phyloP scores from a whole-genome alignment of 352 stramenopile species.

The Achlya hypogyna region DNA sequence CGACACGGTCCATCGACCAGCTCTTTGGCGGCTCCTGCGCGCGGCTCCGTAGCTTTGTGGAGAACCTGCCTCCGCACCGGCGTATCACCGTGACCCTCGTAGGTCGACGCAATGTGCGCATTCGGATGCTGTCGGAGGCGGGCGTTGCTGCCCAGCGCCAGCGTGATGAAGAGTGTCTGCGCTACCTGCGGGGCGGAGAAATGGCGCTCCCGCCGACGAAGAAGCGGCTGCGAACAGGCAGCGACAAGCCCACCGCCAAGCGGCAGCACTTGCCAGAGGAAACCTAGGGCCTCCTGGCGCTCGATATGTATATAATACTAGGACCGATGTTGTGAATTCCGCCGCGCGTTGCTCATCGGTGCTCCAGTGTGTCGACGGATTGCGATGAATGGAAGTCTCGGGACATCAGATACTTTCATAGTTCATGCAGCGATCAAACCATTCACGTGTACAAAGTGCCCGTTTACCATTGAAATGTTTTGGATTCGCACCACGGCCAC shows the following conservation, averaged over 20 bases:
- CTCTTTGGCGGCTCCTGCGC: not conserved
- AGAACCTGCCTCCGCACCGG: not conserved
- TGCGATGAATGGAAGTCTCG: too few species aligned
- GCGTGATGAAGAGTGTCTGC: not conserved
- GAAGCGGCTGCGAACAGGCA: not conserved
- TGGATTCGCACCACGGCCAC: too few species aligned
- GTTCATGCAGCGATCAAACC: too few species aligned
- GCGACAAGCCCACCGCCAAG: not conserved
- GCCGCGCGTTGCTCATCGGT: too few species aligned
- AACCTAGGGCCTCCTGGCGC: not conserved
- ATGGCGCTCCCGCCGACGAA: not conserved
- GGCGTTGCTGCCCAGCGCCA: too few species aligned
- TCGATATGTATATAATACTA: not conserved
- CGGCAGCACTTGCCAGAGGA: not conserved
- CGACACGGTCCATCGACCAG: not conserved
- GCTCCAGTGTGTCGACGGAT: too few species aligned
- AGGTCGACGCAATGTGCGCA: not conserved
- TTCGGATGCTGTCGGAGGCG: not conserved
- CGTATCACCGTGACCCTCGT: not conserved
- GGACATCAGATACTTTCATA: too few species aligned
- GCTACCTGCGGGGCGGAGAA: not conserved
- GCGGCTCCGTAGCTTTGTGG: not conserved
- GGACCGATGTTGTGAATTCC: too few species aligned
- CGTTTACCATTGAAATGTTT: too few species aligned
- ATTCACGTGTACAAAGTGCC: too few species aligned